Percentiles rank a stretch among this genome's conserved stretches.
These are phyloP conservation scores for Quercus suber DNA, from an alignment of 306 rosid genomes.

Conservation along the genomic window DNA sequence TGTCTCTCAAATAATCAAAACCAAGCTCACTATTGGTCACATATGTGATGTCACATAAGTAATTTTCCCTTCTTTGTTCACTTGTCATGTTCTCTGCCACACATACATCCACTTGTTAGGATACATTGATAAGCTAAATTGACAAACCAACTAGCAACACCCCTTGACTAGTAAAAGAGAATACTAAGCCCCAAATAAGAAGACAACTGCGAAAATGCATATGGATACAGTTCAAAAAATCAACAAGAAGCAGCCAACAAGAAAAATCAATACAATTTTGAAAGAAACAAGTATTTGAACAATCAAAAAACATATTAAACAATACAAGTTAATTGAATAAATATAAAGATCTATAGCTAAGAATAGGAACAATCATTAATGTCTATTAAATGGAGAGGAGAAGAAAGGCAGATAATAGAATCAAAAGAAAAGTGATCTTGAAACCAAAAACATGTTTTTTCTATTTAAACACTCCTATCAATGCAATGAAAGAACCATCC, in stretches of 20 bases:
- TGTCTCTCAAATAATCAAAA: slow-evolving; percentile 96
- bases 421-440: slow-evolving; percentile 5
- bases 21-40: slow-evolving; percentile 99
- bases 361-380: not conserved
- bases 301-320: not conserved
- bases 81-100: slow-evolving; percentile 98
- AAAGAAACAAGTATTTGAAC: not conserved
- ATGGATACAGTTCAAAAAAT: not conserved
- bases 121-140: slow-evolving; percentile 9
- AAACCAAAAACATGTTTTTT: not conserved
- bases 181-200: not conserved
- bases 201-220: not conserved
- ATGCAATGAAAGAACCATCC: too few species aligned
- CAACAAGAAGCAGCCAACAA: not conserved
- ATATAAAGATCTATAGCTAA: not conserved
- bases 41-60: slow-evolving; percentile 86
- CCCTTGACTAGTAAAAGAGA: not conserved
- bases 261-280: not conserved
- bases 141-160: slow-evolving; percentile 1
- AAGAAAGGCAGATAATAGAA: slow-evolving; percentile 4
- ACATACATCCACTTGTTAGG: slow-evolving; percentile 24
- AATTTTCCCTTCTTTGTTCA: slow-evolving; percentile 87
- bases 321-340: not conserved
- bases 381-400: not conserved
- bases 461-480: too few species aligned